Evolutionary conservation across 2,329 filamentous ascomycete species (phyloP), one percentile per base, ranked within the genome.

Genomic region (Neoascochyta sp.): DNA sequence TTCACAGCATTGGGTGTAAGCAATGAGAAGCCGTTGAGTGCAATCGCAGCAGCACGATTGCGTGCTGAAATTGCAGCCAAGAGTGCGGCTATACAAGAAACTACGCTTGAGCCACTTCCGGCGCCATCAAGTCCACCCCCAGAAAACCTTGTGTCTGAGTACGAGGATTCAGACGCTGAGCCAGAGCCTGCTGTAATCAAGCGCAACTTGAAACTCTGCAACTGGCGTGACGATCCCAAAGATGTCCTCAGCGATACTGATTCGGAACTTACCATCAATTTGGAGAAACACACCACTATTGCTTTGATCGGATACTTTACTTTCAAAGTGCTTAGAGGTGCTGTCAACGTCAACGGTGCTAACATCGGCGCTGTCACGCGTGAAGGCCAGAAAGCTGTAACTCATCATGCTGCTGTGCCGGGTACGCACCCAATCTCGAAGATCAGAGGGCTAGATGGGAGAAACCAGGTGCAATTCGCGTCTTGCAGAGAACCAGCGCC

Each of bases 401-500:
- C 24, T n/a, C 34, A 52, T 43, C 79, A 75, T 67, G 69, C 86
- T 10, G 78, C 76, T 55, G 81, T 83, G 10, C 76, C 83, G 1
- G 73, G 75, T 22, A 85, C 80, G 20, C 78, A 86, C 51, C 78
- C 84, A 1, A 60, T 90, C 2, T 83, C 82, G 1, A 75, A 82
- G 1, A 69, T 90, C 18, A 54, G 57, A 15, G 62, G 54, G 9
- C 54, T 85, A 1, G 74, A 83, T 36, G 59, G 87, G 10, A 39
- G 39, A 11, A 60, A 57, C 14, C 64, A 72, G 18, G 56, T 80
- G 4, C 71, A 76, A 28, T 69, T 73, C 15, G 29, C 41, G 7
- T 43, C 36, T 1, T 67, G 64, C 7, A 63, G 71, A 2, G 65
- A 65, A 0, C 42, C 87, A 8, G 66, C 69, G 10, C 64, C 68